Conservation (phyloP, 352 stramenopile species). For the Phytophthora cactorum region DNA sequence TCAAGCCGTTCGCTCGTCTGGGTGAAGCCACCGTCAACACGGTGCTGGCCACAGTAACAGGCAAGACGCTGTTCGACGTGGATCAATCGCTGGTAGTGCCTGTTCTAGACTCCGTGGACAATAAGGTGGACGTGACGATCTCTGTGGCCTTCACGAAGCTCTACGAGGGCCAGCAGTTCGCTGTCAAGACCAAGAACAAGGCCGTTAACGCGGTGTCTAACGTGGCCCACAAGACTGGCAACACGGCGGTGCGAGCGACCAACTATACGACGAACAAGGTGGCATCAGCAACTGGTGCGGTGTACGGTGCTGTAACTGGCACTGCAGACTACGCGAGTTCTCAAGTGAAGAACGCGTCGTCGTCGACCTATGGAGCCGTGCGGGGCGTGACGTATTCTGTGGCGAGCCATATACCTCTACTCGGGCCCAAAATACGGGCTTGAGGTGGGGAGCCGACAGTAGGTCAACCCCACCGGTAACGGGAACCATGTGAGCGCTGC, state of each 20-base stretch:
- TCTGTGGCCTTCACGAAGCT: slow-evolving; percentile 70
- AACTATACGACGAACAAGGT: slow-evolving; percentile 65
- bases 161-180: slow-evolving; percentile 64
- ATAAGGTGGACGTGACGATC: slow-evolving; percentile 76
- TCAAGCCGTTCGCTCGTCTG: slow-evolving; percentile 66
- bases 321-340: slow-evolving; percentile 64
- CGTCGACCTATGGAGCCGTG: slow-evolving; percentile 63
- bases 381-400: slow-evolving; percentile 64
- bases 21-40: slow-evolving; percentile 73
- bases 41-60: slow-evolving; percentile 61
- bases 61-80: slow-evolving; percentile 66
- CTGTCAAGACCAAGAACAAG: slow-evolving; percentile 71
- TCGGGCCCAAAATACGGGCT: slow-evolving; percentile 73
- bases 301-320: slow-evolving; percentile 45
- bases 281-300: slow-evolving; percentile 27
- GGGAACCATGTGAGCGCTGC: slow-evolving; percentile 33
- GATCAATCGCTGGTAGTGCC: slow-evolving; percentile 65
- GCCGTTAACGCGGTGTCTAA: slow-evolving; percentile 45
- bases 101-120: slow-evolving; percentile 64
- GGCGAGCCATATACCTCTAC: slow-evolving; percentile 63
- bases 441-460: slow-evolving; percentile 51
- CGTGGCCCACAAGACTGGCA: slow-evolving; percentile 47
- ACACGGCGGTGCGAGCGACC: slow-evolving; percentile 55
- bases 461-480: slow-evolving; percentile 51
- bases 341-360: slow-evolving; percentile 71